phyloP scores from a whole-genome alignment of 495 filamentous ascomycete genomes.

The Aspergillus homomorphus region DNA sequence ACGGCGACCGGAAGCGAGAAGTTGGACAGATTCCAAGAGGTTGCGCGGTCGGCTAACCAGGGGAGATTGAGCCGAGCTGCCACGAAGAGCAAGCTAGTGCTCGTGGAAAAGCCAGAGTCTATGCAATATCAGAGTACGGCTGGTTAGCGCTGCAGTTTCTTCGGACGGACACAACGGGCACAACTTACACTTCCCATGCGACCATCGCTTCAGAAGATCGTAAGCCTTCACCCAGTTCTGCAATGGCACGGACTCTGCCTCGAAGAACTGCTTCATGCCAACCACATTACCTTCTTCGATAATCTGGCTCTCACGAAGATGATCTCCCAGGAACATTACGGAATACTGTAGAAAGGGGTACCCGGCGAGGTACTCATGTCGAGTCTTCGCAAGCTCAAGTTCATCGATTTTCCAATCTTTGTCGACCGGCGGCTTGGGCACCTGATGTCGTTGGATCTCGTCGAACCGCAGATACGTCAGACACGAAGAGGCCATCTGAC shows the following conservation, averaged over 20 bases:
- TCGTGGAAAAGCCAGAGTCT: neutral
- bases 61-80: conserved; percentile 1
- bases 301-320: neutral
- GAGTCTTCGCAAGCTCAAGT: neutral
- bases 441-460: neutral
- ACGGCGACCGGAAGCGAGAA: neutral
- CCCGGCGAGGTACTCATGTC: neutral
- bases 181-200: neutral
- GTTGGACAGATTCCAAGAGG: neutral
- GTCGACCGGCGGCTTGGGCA: neutral
- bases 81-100: conserved; percentile 2
- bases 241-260: neutral
- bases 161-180: no score
- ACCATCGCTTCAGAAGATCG: neutral
- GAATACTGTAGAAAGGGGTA: neutral
- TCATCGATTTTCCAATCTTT: neutral
- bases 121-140: neutral
- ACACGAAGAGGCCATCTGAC: neutral
- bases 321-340: neutral
- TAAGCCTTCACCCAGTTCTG: neutral
- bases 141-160: neutral
- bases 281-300: neutral
- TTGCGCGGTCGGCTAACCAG: neutral
- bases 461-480: neutral
- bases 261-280: neutral